Base-by-base conservation (phyloP, 2,329 filamentous ascomycete genomes). In the Lecanoromycetidae sp. region DNA sequence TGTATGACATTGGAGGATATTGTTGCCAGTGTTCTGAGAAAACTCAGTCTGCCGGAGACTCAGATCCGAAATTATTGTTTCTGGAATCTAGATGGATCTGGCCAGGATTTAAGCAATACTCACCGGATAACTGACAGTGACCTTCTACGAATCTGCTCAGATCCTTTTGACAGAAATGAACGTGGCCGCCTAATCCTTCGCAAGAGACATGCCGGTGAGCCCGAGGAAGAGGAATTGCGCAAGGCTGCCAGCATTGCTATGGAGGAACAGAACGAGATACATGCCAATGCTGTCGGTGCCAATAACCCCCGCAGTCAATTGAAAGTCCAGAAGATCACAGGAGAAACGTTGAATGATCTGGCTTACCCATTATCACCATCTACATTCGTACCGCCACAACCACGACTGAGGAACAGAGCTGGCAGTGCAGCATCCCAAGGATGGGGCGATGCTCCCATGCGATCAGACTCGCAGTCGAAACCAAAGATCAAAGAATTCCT, bases 31-130 rank as follows among this genome's bases (percentile, higher is more conserved):
- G 94, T 91, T 0, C 68, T 96, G 36, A 50, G 44, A 22, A 96
- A 96, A 63, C 85, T 94, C 54, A 80, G 81, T 33, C 74, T 94
- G 25, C 84, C 87, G 19, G 87, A 94, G 60, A 85, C 90, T 53
- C 87, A 95, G 58, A 84, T 91, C 61, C 79, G 87, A 58, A 94
- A 93, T 60, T 96, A 94, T 67, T 95, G 88, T 69, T 96, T 98
- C 68, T 96, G 91, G 71, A 82, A 94, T 1, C 72, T 96, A 49
- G 82, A 86, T 55, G 90, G 88, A 42, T 71, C 87, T 32, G 87
- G 95, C 39, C 81, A 88, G 1, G 82, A 91, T 56, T 82, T 87
- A 25, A 76, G 75, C 41, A 80, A 87, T 59, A 93, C 86, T 62
- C 80, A 87, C 51, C 80, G 85, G 41, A 72, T 96, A 32, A 81